phyloP scores from a whole-genome alignment of 805 yeast genomes.

The Candida hispaniensis region DNA sequence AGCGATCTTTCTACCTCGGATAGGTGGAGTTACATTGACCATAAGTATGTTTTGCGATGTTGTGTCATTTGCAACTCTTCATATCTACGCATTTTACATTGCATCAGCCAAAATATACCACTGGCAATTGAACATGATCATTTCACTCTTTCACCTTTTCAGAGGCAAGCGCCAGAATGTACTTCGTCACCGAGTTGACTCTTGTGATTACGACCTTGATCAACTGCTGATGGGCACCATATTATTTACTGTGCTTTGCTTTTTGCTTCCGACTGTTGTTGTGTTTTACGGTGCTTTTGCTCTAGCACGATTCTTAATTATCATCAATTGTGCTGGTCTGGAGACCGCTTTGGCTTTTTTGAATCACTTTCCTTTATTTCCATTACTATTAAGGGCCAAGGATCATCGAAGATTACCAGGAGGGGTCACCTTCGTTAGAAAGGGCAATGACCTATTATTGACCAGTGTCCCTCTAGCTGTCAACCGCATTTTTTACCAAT shows the following conservation, averaged over 20 bases:
- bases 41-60: slow-evolving; percentile 58
- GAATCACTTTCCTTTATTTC: slow-evolving; percentile 83
- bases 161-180: slow-evolving; percentile 83
- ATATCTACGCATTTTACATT: slow-evolving; percentile 63
- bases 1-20: slow-evolving; percentile 32
- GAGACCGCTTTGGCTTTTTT: slow-evolving; percentile 53
- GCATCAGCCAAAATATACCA: slow-evolving; percentile 70
- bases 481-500: slow-evolving; percentile 40
- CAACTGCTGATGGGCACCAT: slow-evolving; percentile 83
- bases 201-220: slow-evolving; percentile 72
- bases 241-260: slow-evolving; percentile 65
- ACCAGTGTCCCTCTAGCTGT: slow-evolving; percentile 38
- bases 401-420: slow-evolving; percentile 63
- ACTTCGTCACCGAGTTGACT: slow-evolving; percentile 75
- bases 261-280: slow-evolving; percentile 74
- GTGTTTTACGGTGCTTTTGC: slow-evolving; percentile 77
- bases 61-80: slow-evolving; percentile 52
- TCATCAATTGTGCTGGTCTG: slow-evolving; percentile 39
- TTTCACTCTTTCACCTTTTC: slow-evolving; percentile 71
- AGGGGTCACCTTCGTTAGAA: slow-evolving; percentile 33
- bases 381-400: slow-evolving; percentile 64
- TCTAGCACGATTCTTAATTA: slow-evolving; percentile 41
- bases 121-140: slow-evolving; percentile 58
- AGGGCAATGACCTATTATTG: slow-evolving; percentile 25
- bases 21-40: slow-evolving; percentile 59